phyloP scores from a whole-genome alignment of 73 alveolate genomes.

The Paramecium primaurelia region DNA sequence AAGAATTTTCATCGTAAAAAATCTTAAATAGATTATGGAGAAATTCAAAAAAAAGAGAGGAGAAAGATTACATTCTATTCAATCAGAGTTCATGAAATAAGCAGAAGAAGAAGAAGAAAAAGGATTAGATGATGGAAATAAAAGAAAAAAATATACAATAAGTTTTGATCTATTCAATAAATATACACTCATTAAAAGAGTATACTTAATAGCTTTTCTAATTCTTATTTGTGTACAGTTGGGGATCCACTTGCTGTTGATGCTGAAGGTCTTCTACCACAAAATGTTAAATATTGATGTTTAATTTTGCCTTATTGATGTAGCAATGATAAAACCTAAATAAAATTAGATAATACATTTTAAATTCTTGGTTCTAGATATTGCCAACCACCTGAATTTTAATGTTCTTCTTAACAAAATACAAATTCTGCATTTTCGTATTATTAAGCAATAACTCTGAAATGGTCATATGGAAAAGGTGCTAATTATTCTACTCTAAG shows the following conservation, averaged over 20 bases:
- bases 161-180: not conserved
- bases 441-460: constrained; percentile 58
- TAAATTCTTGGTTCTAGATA: constrained; percentile 77
- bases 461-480: constrained; percentile 93
- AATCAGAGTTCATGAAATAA: not conserved
- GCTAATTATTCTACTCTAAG: constrained; percentile 86
- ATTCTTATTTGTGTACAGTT: constrained; percentile 71
- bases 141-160: not conserved
- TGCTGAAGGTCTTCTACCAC: constrained; percentile 76
- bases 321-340: constrained; percentile 40
- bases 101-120: constrained; percentile 6
- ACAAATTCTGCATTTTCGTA: constrained; percentile 74
- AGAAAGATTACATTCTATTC: not conserved
- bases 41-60: no score
- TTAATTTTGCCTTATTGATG: constrained; percentile 21
- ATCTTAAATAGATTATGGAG: not conserved
- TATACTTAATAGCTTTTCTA: constrained; percentile 51
- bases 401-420: constrained; percentile 86
- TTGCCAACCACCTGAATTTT: constrained; percentile 76
- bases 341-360: constrained; percentile 49
- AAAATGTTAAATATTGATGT: constrained; percentile 56
- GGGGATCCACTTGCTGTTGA: constrained; percentile 90
- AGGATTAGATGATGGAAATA: constrained; percentile 18
- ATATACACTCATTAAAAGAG: constrained; percentile 16
- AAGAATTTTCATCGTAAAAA: constrained; percentile 20